Evolutionary conservation across 495 filamentous ascomycete genomes (phyloP).

Genomic region (Cudoniella acicularis): DNA sequence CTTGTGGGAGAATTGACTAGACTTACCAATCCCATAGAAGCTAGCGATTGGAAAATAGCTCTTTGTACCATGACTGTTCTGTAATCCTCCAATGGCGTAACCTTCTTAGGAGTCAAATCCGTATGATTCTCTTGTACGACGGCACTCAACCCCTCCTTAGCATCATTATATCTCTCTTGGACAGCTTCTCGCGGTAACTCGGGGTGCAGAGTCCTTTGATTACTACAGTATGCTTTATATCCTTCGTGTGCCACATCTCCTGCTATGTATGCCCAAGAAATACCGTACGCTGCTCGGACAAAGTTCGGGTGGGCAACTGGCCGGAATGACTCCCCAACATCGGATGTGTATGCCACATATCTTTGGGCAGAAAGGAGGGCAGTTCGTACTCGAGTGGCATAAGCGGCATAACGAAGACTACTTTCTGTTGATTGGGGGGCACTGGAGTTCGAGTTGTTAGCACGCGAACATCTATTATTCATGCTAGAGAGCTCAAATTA

Average conservation of each 20-base stretch:
- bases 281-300: conserved; percentile 77
- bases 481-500: too few species aligned
- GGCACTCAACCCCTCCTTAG: conserved; percentile 21
- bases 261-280: conserved; percentile 88
- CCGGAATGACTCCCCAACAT: conserved; percentile 95
- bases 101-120: conserved; percentile 36
- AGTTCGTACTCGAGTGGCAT: conserved; percentile 80
- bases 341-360: conserved; percentile 96
- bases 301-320: conserved; percentile 83
- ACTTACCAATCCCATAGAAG: conserved; percentile 72
- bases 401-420: conserved; percentile 86
- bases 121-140: conserved; percentile 13
- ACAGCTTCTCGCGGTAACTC: conserved; percentile 25
- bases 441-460: conserved; percentile 42
- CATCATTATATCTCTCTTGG: conserved; percentile 26
- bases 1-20: too few species aligned
- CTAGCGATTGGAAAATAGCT: conserved; percentile 83
- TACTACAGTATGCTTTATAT: conserved; percentile 88
- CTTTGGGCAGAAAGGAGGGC: conserved; percentile 88
- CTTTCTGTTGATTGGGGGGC: conserved; percentile 78
- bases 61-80: conserved; percentile 87
- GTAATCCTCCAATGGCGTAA: conserved; percentile 87
- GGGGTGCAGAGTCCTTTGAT: conserved; percentile 48
- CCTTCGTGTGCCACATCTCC: conserved; percentile 92
- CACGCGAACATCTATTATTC: neutral